Evolutionary conservation across 1,139 yeast species (phyloP), one percentile per base, ranked within the genome.

Genomic region (Tardiomyces depauwii): DNA sequence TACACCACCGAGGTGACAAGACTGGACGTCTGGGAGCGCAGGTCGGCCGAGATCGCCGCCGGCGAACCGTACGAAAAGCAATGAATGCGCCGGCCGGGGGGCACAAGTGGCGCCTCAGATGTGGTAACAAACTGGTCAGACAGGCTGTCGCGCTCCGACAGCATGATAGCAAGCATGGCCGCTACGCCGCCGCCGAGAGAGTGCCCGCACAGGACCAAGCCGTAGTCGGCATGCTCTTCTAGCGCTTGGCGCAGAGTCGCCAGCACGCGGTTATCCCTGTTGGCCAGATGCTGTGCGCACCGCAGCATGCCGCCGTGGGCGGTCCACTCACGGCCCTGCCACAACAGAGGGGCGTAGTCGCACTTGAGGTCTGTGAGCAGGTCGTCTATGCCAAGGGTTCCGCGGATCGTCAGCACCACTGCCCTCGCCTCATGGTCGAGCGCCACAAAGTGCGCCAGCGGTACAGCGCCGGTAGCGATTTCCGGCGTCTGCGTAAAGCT

Each of bases 181-280:
- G 63, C 66, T 1, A 64, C 66, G 1, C 68, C 66, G 7, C 65
- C 68, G 1, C 68, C 68, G 19, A 64, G 51, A 2, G 67, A 64
- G 48, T 64, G 68, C 4, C 68, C 68, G 36, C 66, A 62, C 7
- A 64, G 51, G 11, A 61, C 57, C 4, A 64, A 49, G 7, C 67
- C 66, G 41, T 62, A 64, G 6, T 55, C 62, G 0, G 56, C 60
- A 47, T 54, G 52, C 16, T 50, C 50, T 18, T 52, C 53, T 39
- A 64, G 47, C 1, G 63, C 63, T 2, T 51, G 48, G 23, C 47
- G 50, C 27, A 63, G 53, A 3, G 64, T 58, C 43, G 51, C 52
- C 39, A 63, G 44, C 1, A 62, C 63, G 1, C 59, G 54, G 39
- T 60, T 55, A 13, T 54, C 45, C 6, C 49, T 45, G 4, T 58